Base-by-base conservation (phyloP, 169 alveolate species). In the Eimeria sp. region DNA sequence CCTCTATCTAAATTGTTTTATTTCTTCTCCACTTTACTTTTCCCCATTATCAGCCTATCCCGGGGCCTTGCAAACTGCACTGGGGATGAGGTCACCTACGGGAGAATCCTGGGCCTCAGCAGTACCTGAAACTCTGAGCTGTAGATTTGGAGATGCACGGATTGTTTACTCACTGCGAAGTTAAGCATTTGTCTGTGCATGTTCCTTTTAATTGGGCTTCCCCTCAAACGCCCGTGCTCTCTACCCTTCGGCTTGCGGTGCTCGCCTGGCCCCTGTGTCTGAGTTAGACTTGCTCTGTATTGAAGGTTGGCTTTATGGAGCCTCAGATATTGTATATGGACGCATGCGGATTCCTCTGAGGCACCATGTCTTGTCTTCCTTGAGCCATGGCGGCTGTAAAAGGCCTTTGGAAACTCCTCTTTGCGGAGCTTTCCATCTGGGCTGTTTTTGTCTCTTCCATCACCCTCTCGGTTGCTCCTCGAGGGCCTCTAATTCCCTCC, bases 351-450 rank as follows among this genome's bases (percentile, higher is more conserved):
- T 76, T 40, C 60, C 62, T 3, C 85, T 43, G 11, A 13, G 91
- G 46, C 77, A 85, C 68, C 77, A 85, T 49, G 91, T 27, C 33
- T 60, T 56, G 40, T 40, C 58, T 82, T 54, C 8, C 40, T 54
- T 20, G 91, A 46, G 54, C 27, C 60, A 85, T 85, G 91, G 78
- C 54, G 77, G 91, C 91, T 85, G 64, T 85, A 37, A 60, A 30
- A 52, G n/a, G 77, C 91, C 77, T 85, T 37, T 37, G 91, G 91
- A 33, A 18, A 27, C 25, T 85, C 43, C 46, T 60, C 18, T 8
- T 58, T 43, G 49, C 46, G 33, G 78, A 60, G 76, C 37, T 58
- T 43, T 9, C 37, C 49, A 46, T 58, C 43, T 60, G 74, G 49
- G 37, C 16, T 6, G 74, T 40, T 16, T 85, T 68, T 33, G 58